phyloP scores from a whole-genome alignment of 2,329 filamentous ascomycete genomes.

The Neoscytalidium dimidiatum region DNA sequence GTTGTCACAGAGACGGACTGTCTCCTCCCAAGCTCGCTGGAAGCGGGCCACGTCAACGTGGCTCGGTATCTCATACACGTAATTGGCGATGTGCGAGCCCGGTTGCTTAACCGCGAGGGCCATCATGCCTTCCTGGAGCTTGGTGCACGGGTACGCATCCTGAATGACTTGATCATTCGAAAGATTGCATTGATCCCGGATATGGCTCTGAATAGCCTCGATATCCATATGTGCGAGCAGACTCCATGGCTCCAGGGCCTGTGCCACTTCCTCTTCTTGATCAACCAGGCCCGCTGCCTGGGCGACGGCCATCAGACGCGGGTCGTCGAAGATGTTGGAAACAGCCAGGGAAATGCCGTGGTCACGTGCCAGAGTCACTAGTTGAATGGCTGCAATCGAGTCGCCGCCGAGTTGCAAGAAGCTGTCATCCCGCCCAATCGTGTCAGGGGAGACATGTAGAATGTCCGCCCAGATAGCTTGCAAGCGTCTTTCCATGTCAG shows the following conservation, averaged over 20 bases:
- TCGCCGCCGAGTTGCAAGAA: constrained; percentile 52
- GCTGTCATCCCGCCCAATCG: constrained; percentile 37
- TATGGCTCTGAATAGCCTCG: not conserved
- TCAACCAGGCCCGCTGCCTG: not conserved
- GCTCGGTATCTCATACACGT: not conserved
- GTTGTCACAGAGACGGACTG: constrained; percentile 46
- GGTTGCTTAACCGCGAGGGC: constrained; percentile 54
- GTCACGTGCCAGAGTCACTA: constrained; percentile 56
- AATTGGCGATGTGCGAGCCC: constrained; percentile 53
- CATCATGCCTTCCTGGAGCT: constrained; percentile 58
- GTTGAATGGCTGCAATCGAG: constrained; percentile 54
- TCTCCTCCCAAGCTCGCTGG: constrained; percentile 48
- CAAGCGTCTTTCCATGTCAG: not conserved
- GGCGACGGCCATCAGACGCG: not conserved
- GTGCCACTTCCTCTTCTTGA: not conserved
- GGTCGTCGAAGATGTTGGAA: constrained; percentile 53
- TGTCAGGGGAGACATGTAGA: not conserved
- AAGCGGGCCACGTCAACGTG: constrained; percentile 34
- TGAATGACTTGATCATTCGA: constrained; percentile 33
- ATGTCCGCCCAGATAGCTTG: not conserved
- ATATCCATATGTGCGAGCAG: not conserved
- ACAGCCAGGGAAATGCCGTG: constrained; percentile 55
- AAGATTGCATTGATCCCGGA: not conserved
- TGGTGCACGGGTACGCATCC: constrained; percentile 58
- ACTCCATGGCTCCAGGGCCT: not conserved